Base-by-base conservation (phyloP, 176 grass and related monocot genomes). In the Juncus inflexus region DNA sequence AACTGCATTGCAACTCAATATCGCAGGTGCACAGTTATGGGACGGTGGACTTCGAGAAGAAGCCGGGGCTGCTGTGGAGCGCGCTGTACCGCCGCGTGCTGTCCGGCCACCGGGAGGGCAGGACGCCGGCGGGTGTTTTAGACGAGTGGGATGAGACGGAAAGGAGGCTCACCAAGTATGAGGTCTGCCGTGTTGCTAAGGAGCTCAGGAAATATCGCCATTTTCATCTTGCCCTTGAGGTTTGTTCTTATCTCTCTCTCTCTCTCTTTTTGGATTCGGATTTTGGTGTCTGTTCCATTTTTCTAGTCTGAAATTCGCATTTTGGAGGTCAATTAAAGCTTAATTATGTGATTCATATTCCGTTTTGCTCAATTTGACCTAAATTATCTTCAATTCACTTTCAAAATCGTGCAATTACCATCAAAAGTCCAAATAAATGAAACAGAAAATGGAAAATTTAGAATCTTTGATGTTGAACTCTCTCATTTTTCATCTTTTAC, bases 131-230 rank as follows among this genome's bases (percentile, higher is more conserved):
- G 15, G 78, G 70, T 49, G 79, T 69, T 40, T 81, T 78, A 16
- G 74, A 55, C 59, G 66, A 63, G 4, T 97, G 92, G 92, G 92
- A 97, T 47, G 82, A 74, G 66, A 73, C 78, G 40, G 87, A 97
- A 77, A 78, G 69, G 66, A 78, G 85, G 50, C 79, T 91, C 54
- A 63, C 78, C 28, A 91, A 91, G 56, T 97, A 87, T 84, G 85
- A 86, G 70, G 77, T 91, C 60, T 86, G 87, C 61, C 80, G 87
- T 43, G 70, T 91, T 45, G 74, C 80, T 43, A 89, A 70, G 80
- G 87, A 91, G 79, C 82, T 91, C 52, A 78, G 87, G 12, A 96
- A 96, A 63, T 91, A 88, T 73, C 80, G 87, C 42, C 80, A 86
- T 2, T 79, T 76, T 55, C 81, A 77, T 62, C 79, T 85, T 28